These are phyloP conservation scores for Ophidiomyces ophidiicola DNA, from an alignment of 2,329 filamentous ascomycete species.

Conservation along the genomic window DNA sequence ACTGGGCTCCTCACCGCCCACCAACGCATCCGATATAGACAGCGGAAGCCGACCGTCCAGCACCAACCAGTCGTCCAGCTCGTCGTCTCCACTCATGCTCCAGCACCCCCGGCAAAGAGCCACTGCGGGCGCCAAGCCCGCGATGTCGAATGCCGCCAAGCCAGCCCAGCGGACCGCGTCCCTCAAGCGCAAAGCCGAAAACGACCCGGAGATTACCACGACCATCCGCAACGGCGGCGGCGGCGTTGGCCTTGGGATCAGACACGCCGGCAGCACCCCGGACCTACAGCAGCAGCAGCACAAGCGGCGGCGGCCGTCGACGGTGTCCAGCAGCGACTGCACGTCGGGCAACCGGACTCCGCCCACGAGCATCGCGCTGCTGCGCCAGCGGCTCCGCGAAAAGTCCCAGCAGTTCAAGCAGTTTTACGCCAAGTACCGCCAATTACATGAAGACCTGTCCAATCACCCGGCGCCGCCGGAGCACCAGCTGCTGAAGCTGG, in stretches of 20 bases:
- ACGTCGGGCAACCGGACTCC: slow-evolving; percentile 32
- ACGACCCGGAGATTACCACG: slow-evolving; percentile 1
- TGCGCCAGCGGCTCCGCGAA: slow-evolving; percentile 29
- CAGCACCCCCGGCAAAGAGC: slow-evolving; percentile 25
- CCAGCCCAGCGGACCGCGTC: slow-evolving; percentile 24
- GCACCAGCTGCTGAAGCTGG: slow-evolving; percentile 41
- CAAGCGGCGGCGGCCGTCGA: slow-evolving; percentile 29
- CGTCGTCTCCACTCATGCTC: slow-evolving; percentile 35
- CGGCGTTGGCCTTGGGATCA: slow-evolving; percentile 17
- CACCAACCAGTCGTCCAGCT: slow-evolving; percentile 34
- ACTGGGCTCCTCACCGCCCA: slow-evolving; percentile 48
- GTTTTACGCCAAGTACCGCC: slow-evolving; percentile 47
- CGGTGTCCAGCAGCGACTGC: slow-evolving; percentile 30
- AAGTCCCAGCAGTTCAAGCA: slow-evolving; percentile 42
- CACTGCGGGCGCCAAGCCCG: slow-evolving; percentile 14
- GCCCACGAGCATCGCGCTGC: slow-evolving; percentile 26
- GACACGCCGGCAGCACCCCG: slow-evolving; percentile 20
- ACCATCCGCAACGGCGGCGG: slow-evolving; percentile 11
- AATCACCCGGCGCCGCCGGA: slow-evolving; percentile 33
- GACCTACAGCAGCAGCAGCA: slow-evolving; percentile 29
- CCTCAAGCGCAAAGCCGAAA: slow-evolving; percentile 33
- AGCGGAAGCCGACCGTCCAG: slow-evolving; percentile 32
- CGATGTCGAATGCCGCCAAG: slow-evolving; percentile 18
- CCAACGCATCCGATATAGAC: slow-evolving; percentile 48
- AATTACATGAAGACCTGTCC: slow-evolving; percentile 40